Conservation (phyloP, 2,329 filamentous ascomycete genomes). For the Furcasterigmium furcatum region DNA sequence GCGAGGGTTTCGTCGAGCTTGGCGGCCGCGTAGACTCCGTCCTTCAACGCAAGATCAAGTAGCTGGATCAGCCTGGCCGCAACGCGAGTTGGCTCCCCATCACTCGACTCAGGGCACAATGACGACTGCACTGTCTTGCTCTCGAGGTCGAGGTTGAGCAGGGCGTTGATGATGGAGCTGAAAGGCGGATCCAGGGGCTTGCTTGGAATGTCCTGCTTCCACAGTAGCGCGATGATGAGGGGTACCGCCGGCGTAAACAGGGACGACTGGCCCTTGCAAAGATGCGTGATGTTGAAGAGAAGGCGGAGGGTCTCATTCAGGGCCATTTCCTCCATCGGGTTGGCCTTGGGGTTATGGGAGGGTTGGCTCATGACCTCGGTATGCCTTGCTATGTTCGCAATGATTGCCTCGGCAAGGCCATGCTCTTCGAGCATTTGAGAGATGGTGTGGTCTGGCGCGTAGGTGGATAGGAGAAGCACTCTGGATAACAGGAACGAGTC, state of each 20-base stretch:
- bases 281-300: slow-evolving; percentile 82
- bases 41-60: slow-evolving; percentile 61
- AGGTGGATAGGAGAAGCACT: slow-evolving; percentile 77
- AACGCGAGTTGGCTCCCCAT: slow-evolving; percentile 50
- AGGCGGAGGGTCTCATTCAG: slow-evolving; percentile 82
- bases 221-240: slow-evolving; percentile 68
- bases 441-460: slow-evolving; percentile 68
- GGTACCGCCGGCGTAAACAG: slow-evolving; percentile 67
- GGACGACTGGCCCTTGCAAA: slow-evolving; percentile 57
- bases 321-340: slow-evolving; percentile 72
- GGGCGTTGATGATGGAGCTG: slow-evolving; percentile 71
- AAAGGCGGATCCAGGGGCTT: slow-evolving; percentile 73
- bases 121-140: slow-evolving; percentile 48
- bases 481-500: slow-evolving; percentile 84
- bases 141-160: slow-evolving; percentile 74
- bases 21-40: slow-evolving; percentile 50
- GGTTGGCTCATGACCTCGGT: slow-evolving; percentile 35
- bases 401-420: slow-evolving; percentile 64
- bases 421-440: slow-evolving; percentile 62
- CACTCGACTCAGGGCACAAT: slow-evolving; percentile 58
- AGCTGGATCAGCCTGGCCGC: slow-evolving; percentile 66
- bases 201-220: slow-evolving; percentile 48
- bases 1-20: slow-evolving; percentile 72
- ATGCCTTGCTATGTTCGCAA: slow-evolving; percentile 69
- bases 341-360: slow-evolving; percentile 8